Evolutionary conservation across 768 basidiomycete species (phyloP).

Genomic region (Pleurotus tuoliensis): DNA sequence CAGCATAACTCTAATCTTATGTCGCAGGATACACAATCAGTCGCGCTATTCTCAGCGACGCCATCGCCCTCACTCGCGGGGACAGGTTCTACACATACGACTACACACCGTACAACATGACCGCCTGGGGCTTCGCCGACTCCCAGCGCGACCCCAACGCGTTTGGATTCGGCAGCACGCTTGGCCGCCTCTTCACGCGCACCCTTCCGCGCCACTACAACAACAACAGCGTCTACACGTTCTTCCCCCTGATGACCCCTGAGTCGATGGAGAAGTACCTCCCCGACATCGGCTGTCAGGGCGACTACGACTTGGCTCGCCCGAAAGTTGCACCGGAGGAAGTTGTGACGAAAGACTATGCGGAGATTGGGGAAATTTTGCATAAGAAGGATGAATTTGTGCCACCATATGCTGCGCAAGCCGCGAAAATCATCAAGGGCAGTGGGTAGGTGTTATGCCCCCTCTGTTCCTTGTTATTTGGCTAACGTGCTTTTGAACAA

Average conservation of each 20-base stretch:
- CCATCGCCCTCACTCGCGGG: conserved; percentile 82
- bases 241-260: conserved; percentile 89
- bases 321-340: conserved; percentile 31
- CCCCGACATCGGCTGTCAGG: conserved; percentile 46
- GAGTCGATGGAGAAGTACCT: conserved; percentile 59
- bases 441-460: conserved; percentile 44
- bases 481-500: conserved; percentile 18
- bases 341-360: conserved; percentile 40
- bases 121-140: conserved; percentile 82
- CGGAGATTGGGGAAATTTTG: conserved; percentile 50
- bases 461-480: background rate
- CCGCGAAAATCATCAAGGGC: conserved; percentile 50
- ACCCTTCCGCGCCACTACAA: conserved; percentile 67
- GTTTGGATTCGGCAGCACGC: conserved; percentile 72
- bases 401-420: conserved; percentile 45
- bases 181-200: conserved; percentile 72
- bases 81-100: conserved; percentile 82
- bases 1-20: background rate
- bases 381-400: conserved; percentile 40
- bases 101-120: conserved; percentile 76
- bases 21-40: conserved; percentile 70
- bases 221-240: conserved; percentile 70
- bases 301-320: conserved; percentile 52
- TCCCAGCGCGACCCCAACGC: conserved; percentile 70
- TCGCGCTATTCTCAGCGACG: conserved; percentile 82